Evolutionary conservation across 352 stramenopile genomes (phyloP).

Genomic region (Phytophthora aleatoria): DNA sequence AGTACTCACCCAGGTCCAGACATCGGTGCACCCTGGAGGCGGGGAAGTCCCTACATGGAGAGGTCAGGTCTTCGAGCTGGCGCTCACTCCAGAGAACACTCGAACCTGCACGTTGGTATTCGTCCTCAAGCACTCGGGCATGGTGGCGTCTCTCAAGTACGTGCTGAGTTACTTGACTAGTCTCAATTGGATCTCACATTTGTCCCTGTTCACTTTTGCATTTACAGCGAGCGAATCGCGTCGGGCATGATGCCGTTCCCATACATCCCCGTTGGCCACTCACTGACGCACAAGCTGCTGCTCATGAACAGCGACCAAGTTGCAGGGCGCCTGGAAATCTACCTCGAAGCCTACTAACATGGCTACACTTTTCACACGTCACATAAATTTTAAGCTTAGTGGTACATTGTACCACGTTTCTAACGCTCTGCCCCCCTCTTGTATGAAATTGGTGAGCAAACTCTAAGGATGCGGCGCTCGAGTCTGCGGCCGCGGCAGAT

Average conservation of each 20-base stretch:
- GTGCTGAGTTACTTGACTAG: constrained; percentile 6
- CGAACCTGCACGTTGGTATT: constrained; percentile 35
- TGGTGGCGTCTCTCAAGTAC: constrained; percentile 31
- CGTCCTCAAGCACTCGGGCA: constrained; percentile 28
- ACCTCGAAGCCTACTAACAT: constrained; percentile 33
- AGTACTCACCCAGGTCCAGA: constrained; percentile 25
- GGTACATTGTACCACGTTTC: constrained; percentile 16
- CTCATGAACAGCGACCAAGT: constrained; percentile 31
- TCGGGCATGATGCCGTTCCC: constrained; percentile 36
- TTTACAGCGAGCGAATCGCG: constrained; percentile 28
- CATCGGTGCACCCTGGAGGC: constrained; percentile 28
- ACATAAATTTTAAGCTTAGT: constrained; percentile 4
- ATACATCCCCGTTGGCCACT: constrained; percentile 20
- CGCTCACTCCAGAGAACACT: constrained; percentile 23
- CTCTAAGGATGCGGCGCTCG: constrained; percentile 67
- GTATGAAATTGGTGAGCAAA: constrained; percentile 17
- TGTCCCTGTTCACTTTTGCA: neutral
- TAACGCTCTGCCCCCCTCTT: constrained; percentile 8
- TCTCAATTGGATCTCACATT: neutral
- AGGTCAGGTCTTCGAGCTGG: constrained; percentile 34
- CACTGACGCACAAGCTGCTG: constrained; percentile 27
- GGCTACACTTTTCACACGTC: constrained; percentile 21
- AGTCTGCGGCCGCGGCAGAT: constrained; percentile 88
- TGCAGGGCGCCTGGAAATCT: constrained; percentile 29
- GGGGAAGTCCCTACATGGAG: constrained; percentile 29